Evolutionary conservation across 352 stramenopile species (phyloP).

Genomic region (Vaucheria bursata): DNA sequence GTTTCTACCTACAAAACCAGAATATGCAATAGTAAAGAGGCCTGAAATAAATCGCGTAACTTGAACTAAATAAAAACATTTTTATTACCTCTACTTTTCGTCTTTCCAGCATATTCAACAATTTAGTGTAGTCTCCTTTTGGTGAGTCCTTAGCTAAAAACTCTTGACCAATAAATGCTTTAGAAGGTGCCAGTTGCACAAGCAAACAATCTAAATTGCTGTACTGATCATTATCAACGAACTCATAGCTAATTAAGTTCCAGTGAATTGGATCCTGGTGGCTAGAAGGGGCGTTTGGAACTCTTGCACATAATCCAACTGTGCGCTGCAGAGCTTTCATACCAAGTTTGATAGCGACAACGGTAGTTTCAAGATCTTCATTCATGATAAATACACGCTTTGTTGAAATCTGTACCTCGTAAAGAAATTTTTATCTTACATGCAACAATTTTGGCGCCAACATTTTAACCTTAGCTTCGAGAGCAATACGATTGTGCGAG

Average conservation of each 20-base stretch:
- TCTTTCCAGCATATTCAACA: conserved; percentile 13
- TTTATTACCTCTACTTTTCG: not conserved
- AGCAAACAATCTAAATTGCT: conserved; percentile 43
- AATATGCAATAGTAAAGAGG: too few species aligned
- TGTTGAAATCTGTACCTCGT: too few species aligned
- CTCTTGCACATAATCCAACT: not conserved
- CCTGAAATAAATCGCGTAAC: too few species aligned
- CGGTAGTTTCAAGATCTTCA: not conserved
- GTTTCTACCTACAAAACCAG: too few species aligned
- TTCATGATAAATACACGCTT: too few species aligned
- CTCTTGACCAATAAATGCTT: conserved; percentile 22
- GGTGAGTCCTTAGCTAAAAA: conserved; percentile 15
- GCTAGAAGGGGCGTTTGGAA: not conserved
- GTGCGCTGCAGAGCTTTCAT: not conserved
- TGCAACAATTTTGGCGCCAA: too few species aligned
- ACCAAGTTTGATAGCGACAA: not conserved
- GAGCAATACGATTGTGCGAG: too few species aligned
- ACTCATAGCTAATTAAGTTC: conserved; percentile 38
- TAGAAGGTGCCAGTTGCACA: conserved; percentile 32
- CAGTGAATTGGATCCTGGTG: conserved; percentile 14
- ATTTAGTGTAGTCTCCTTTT: conserved; percentile 33
- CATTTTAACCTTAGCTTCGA: too few species aligned
- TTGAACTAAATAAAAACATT: too few species aligned
- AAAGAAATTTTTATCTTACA: too few species aligned
- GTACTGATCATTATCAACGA: conserved; percentile 48